Evolutionary conservation across 192 early-diverging fungal genomes (phyloP), one percentile per base, ranked within the genome.

Genomic region (Linnemannia zychae): DNA sequence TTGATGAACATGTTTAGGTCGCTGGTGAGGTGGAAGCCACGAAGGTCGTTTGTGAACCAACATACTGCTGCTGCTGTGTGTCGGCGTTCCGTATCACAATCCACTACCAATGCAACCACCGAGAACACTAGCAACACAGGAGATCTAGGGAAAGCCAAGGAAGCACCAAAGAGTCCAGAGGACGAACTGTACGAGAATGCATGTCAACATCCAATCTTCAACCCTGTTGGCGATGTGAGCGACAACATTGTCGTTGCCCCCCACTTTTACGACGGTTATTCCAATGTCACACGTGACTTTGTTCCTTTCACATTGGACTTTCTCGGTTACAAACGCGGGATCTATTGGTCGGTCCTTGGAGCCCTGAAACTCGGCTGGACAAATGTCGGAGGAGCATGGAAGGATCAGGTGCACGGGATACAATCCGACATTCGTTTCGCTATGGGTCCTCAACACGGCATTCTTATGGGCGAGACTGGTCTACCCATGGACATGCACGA

Each of bases 1-100:
- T 79, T 92, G 31, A 82, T 84, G 52, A 89, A 90, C 15, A 78
- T 93, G 50, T 88, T 91, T 11, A 73, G 89, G 20, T 72, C 91
- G 1, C 81, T 89, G 33, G 84, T 88, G 50, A 83, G 83, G 0
- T 91, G 91, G 91, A 66, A 50, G 67, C 72, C 44, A 17, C 76
- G 3, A 76, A 47, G 82, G 74, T 44, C 86, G 78, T 65, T 89
- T 85, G n/a, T 71, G 84, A 53, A 80, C 31, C 46, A 88, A 75
- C 36, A 87, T 75, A 69, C 77, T 3, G 20, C 67, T 38, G 17
- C 72, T 1, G 53, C 34, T 44, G 34, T 68, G 16, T 7, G 38
- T 75, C 65, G 72, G 38, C 72, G 66, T 24, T 52, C 71, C 12
- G 44, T 24, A 24, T 33, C 68, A 44, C 57, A n/a, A 31, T 9